A percentile compares a stretch with the other conserved stretches of the same genome.
Conservation (phyloP, 1,284 basidiomycete species). For the Afroboletus lepidellus region DNA sequence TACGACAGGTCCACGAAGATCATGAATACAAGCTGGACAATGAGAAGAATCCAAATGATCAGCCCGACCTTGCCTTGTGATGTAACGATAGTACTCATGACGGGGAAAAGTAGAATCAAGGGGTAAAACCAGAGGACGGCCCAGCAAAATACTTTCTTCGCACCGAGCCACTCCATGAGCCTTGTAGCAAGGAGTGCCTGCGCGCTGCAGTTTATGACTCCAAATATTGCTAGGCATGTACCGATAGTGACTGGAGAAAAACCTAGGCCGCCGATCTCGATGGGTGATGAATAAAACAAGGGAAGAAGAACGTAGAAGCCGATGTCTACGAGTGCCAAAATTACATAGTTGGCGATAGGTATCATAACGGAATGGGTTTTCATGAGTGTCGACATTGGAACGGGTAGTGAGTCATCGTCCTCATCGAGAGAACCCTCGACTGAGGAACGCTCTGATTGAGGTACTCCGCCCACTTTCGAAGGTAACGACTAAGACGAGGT, state of each 20-base stretch:
- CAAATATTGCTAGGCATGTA: conserved; percentile 52
- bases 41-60: conserved; percentile 30
- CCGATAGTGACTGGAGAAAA: conserved; percentile 57
- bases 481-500: conserved; percentile 20
- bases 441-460: not conserved
- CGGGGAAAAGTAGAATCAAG: no score
- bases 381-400: conserved; percentile 41
- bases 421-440: not conserved
- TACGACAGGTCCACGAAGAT: conserved; percentile 27
- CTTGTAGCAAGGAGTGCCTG: conserved; percentile 60
- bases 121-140: conserved; percentile 52
- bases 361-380: conserved; percentile 47
- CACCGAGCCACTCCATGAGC: conserved; percentile 53
- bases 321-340: conserved; percentile 63
- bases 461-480: not conserved
- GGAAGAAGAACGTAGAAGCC: conserved; percentile 61
- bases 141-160: conserved; percentile 52
- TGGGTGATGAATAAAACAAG: conserved; percentile 46
- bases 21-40: conserved; percentile 28
- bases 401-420: conserved; percentile 6
- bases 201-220: conserved; percentile 56
- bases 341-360: conserved; percentile 37
- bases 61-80: conserved; percentile 5
- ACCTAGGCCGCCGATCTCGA: conserved; percentile 59
- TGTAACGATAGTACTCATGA: not conserved